phyloP scores from a whole-genome alignment of 2,329 filamentous ascomycete genomes.

The Botrytis porri region DNA sequence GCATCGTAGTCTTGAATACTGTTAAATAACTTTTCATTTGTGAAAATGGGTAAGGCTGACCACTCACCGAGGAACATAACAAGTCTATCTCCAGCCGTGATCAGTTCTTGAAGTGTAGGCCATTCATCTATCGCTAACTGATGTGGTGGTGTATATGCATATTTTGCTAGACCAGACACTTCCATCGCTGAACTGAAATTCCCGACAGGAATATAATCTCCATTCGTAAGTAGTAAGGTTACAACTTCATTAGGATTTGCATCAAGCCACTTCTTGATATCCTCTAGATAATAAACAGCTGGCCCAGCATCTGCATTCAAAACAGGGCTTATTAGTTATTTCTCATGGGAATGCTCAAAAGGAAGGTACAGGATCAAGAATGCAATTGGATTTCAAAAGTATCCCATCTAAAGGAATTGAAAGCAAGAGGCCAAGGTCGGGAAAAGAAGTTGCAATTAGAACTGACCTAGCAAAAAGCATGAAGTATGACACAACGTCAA shows the following conservation, averaged over 20 bases:
- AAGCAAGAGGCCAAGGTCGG: background rate
- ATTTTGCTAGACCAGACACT: slow-evolving; percentile 28
- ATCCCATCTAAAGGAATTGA: background rate
- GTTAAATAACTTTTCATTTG: background rate
- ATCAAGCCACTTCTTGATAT: slow-evolving; percentile 59
- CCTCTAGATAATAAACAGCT: slow-evolving; percentile 52
- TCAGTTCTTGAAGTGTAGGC: slow-evolving; percentile 69
- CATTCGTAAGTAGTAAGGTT: slow-evolving; percentile 63
- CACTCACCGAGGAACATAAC: slow-evolving; percentile 65
- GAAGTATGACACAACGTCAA: slow-evolving; percentile 34
- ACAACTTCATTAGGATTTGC: slow-evolving; percentile 58
- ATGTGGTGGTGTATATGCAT: slow-evolving; percentile 34
- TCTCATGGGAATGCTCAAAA: background rate
- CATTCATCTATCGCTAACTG: slow-evolving; percentile 50
- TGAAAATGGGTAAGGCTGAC: no score
- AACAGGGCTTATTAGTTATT: background rate
- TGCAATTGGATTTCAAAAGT: background rate
- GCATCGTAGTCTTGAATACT: slow-evolving; percentile 54
- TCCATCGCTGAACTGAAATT: slow-evolving; percentile 47
- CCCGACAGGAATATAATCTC: slow-evolving; percentile 53
- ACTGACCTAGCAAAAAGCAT: background rate
- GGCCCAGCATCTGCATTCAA: slow-evolving; percentile 49
- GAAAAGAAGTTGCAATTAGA: no score
- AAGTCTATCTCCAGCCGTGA: slow-evolving; percentile 59
- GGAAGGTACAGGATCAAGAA: background rate